Base-by-base conservation (phyloP, 176 grass and related monocot species). In the Hyparrhenia diplandra region DNA sequence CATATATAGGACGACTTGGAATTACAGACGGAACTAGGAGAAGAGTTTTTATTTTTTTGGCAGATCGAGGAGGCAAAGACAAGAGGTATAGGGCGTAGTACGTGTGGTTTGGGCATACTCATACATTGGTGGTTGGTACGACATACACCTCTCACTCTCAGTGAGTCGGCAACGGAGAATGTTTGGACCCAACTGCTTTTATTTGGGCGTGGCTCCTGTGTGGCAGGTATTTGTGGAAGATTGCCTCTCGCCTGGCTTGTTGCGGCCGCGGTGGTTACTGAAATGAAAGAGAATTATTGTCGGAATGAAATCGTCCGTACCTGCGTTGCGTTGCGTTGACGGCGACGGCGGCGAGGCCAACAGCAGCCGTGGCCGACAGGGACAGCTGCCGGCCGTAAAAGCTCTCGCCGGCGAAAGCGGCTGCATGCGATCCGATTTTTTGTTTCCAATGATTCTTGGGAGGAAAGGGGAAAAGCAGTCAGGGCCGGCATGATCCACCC, bases 131-230 rank as follows among this genome's bases (percentile, higher is more conserved):
- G 35, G 55, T 42, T 75, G 82, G 46, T 73, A 80, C 16, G 8
- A 23, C 74, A 54, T 39, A 24, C 23, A 74, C 37, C 36, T 37
- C 36, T 7, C 36, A 35, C 59, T 57, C 3, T 73, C 78, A 77
- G 45, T 47, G 12, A 61, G 58, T 40, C 67, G 73, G 73, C n/a
- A 65, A 72, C 18, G 73, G 83, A 86, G 83, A 86, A 89, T 89
- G 83, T 85, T 89, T 73, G 37, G 10, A n/a, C 24, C 77, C 20
- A 90, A 32, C 31, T 32, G 31, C 31, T n/a, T n/a, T n/a, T n/a
- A 32, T 29, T 67, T 62, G 52, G 8, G 2, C 37, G 17, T 43
- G 65, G 13, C 34, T 54, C 8, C 10, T 37, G 36, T 25, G 17
- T 46, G 67, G 21, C 31, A 32, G 67, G n/a, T 36, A 42, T 17